Evolutionary conservation across 2,329 filamentous ascomycete genomes (phyloP), one percentile per base, ranked within the genome.

Genomic region (Chrysosphaeria jannelii): DNA sequence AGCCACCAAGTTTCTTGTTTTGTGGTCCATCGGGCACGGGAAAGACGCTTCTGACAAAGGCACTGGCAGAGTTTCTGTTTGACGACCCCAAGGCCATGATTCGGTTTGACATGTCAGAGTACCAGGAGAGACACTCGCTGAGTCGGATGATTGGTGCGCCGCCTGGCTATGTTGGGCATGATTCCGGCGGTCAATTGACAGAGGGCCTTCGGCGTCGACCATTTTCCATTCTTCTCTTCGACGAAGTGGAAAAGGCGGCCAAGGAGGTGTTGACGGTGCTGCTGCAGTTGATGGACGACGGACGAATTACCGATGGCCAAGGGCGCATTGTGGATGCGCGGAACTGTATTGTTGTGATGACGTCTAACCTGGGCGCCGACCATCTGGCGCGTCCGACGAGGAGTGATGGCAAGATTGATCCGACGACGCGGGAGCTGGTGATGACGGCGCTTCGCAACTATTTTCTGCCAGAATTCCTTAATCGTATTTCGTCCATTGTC

Each of bases 261-360:
- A 97, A 97, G 51, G 85, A 97, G 48, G 64, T 97, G 2, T 53
- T 97, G 20, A 97, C 85, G 1, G 85, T 97, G 10, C 63, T 97
- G 18, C 62, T 97, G n/a, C 85, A 97, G 45, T 75, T 97, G 38
- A 93, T 97, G 78, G 85, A 97, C 38, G 85, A 97, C 39, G 85
- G 85, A 14, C 78, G 85, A 37, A 93, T 97, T 45, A 97, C 85
- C 9, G 85, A 97, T 39, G 85, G 85, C 22, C 88, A 93, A 59
- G 85, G 85, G 40, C 66, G 85, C 42, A 57, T 91, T 23, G 66
- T 97, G 26, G 85, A 97, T 37, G 85, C 81, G 29, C 76, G 69
- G 48, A 97, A 97, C 56, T 93, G 81, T 42, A 93, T 97, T 34
- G 81, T 97, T 20, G 85, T 97, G 46, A 89, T 97, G 78, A 97